phyloP scores from a whole-genome alignment of 2,329 filamentous ascomycete genomes.

The Gnomoniopsis sp. region DNA sequence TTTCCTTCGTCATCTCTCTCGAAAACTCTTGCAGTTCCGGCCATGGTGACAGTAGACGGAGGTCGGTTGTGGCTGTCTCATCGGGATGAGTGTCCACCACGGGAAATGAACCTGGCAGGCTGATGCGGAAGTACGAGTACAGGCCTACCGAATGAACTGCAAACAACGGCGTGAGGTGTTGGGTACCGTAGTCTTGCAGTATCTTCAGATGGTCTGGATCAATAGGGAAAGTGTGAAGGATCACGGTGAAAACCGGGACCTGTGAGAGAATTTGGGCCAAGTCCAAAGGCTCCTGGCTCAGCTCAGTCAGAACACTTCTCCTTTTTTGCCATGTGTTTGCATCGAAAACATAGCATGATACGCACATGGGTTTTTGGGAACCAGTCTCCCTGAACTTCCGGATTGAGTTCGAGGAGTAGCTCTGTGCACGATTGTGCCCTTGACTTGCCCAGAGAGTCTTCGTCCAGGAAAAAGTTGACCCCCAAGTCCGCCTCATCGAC shows the following conservation, averaged over 20 bases:
- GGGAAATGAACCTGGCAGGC: conserved; percentile 75
- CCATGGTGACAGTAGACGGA: conserved; percentile 84
- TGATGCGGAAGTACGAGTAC: conserved; percentile 83
- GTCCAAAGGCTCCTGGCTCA: conserved; percentile 12
- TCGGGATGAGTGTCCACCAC: conserved; percentile 96
- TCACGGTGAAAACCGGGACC: conserved; percentile 46
- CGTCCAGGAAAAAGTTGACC: conserved; percentile 94
- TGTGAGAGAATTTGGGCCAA: conserved; percentile 34
- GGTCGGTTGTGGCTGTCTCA: conserved; percentile 76
- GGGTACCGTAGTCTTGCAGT: conserved; percentile 45
- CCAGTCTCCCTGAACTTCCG: conserved; percentile 81
- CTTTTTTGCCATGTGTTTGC: neutral
- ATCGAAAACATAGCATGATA: neutral
- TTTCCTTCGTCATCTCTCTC: conserved; percentile 60
- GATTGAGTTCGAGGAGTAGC: conserved; percentile 82
- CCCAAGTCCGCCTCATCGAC: conserved; percentile 85
- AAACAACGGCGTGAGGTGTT: conserved; percentile 68
- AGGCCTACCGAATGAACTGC: conserved; percentile 88
- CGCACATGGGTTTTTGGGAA: conserved; percentile 47
- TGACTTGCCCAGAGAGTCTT: conserved; percentile 69
- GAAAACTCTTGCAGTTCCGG: conserved; percentile 70
- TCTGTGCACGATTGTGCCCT: conserved; percentile 76
- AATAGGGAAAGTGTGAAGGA: conserved; percentile 53
- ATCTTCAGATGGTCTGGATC: conserved; percentile 37
- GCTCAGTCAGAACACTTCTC: conserved; percentile 9